Evolutionary conservation across 371 early-diverging fungal genomes (phyloP).

Genomic region (Saksenaea vasiformis): DNA sequence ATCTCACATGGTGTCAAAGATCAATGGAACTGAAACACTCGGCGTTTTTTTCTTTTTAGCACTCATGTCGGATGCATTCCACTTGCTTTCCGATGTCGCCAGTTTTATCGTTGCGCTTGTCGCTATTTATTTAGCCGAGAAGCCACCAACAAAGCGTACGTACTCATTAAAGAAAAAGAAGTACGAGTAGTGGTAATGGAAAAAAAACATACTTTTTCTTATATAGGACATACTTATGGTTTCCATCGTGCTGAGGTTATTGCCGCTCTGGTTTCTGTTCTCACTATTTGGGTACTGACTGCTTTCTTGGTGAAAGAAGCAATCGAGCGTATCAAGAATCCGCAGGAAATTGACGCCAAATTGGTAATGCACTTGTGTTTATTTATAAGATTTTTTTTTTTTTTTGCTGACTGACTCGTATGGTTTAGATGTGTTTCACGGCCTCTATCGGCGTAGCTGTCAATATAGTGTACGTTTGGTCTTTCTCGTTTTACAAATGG

Average conservation of each 20-base stretch:
- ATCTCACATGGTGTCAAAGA: conserved; percentile 12
- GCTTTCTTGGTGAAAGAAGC: conserved; percentile 77
- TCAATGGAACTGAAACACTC: conserved; percentile 15
- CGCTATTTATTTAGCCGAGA: conserved; percentile 71
- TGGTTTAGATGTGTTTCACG: conserved; percentile 65
- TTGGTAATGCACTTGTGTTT: conserved; percentile 28
- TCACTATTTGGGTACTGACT: conserved; percentile 85
- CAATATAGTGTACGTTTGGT: conserved; percentile 71
- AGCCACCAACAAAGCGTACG: conserved; percentile 68
- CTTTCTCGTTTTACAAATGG: neutral
- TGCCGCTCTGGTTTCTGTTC: conserved; percentile 79
- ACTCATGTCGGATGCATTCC: conserved; percentile 77
- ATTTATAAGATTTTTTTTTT: neutral
- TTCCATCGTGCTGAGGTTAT: conserved; percentile 87
- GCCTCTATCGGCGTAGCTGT: conserved; percentile 77
- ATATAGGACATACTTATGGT: conserved; percentile 72
- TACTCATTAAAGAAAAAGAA: too few relatives aligned
- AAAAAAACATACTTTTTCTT: conserved; percentile 4
- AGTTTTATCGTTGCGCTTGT: conserved; percentile 75
- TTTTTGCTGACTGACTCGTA: neutral
- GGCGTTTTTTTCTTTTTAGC: conserved; percentile 41
- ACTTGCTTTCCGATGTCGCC: conserved; percentile 73
- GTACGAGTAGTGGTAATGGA: neutral
- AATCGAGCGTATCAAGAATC: conserved; percentile 69
- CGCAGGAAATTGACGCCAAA: conserved; percentile 74